phyloP scores from a whole-genome alignment of 2,329 filamentous ascomycete genomes.

The Aspergillus tamarii region DNA sequence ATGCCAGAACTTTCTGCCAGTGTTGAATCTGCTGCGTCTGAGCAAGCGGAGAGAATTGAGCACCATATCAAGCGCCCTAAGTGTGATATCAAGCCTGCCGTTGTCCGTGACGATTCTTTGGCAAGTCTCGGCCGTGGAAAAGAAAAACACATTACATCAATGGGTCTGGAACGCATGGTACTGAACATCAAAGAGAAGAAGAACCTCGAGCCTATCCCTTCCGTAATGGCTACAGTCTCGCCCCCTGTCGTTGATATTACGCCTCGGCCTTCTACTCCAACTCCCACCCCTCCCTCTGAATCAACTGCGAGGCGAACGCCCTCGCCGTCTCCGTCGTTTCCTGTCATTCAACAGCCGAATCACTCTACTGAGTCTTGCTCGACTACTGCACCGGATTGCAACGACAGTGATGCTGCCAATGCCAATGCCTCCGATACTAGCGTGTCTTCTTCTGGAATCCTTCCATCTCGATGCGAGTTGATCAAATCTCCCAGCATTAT shows the following conservation, averaged over 20 bases:
- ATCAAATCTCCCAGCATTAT: constrained; percentile 70
- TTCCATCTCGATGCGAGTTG: constrained; percentile 50
- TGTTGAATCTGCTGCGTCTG: constrained; percentile 70
- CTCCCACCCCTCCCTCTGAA: constrained; percentile 38
- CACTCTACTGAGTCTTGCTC: constrained; percentile 64
- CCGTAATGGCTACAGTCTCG: constrained; percentile 46
- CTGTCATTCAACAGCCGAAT: constrained; percentile 34
- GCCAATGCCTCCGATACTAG: constrained; percentile 62
- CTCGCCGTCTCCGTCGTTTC: constrained; percentile 28
- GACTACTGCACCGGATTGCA: constrained; percentile 53
- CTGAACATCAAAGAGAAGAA: constrained; percentile 86
- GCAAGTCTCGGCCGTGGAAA: constrained; percentile 69
- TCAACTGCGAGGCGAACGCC: constrained; percentile 33
- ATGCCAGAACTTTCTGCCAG: constrained; percentile 76
- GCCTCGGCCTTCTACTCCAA: constrained; percentile 47
- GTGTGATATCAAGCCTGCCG: constrained; percentile 64
- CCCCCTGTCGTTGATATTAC: constrained; percentile 47
- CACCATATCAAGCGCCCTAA: constrained; percentile 62
- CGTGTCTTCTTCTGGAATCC: constrained; percentile 57
- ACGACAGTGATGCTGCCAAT: constrained; percentile 48
- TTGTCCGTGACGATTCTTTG: constrained; percentile 58
- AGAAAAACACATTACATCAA: constrained; percentile 89
- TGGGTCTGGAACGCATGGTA: constrained; percentile 92
- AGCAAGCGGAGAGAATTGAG: constrained; percentile 59
- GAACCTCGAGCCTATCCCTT: constrained; percentile 62